Evolutionary conservation across 768 basidiomycete genomes (phyloP).

Genomic region (Psilocybe tampanensis): DNA sequence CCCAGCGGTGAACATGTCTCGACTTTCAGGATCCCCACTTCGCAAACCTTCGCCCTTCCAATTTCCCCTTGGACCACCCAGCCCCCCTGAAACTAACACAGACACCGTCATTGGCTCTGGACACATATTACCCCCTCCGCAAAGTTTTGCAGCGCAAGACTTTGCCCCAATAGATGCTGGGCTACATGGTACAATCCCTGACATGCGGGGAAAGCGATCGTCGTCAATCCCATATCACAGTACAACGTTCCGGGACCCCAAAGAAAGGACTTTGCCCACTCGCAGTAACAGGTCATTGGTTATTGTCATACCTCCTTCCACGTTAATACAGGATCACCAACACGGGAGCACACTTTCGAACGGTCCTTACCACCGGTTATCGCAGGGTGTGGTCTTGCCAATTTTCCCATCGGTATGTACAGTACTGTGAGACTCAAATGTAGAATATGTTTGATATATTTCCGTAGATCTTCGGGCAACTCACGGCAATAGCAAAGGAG

Average conservation of each 20-base stretch:
- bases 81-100: slow-evolving; percentile 44
- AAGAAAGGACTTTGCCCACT: slow-evolving; percentile 40
- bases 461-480: slow-evolving; percentile 71
- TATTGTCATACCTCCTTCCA: slow-evolving; percentile 65
- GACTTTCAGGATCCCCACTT: slow-evolving; percentile 41
- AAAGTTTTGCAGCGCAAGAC: slow-evolving; percentile 12
- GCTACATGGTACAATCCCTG: slow-evolving; percentile 22
- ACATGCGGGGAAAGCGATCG: slow-evolving; percentile 38
- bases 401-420: slow-evolving; percentile 66
- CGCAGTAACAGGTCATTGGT: slow-evolving; percentile 57
- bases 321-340: slow-evolving; percentile 58
- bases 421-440: not conserved
- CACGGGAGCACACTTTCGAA: slow-evolving; percentile 59
- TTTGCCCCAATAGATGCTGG: slow-evolving; percentile 19
- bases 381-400: slow-evolving; percentile 75
- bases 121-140: slow-evolving; percentile 7
- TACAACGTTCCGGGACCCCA: slow-evolving; percentile 45
- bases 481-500: slow-evolving; percentile 78
- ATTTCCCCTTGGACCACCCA: slow-evolving; percentile 41
- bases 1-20: slow-evolving; percentile 35
- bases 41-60: slow-evolving; percentile 49
- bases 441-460: not conserved
- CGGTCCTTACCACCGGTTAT: slow-evolving; percentile 61
- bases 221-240: slow-evolving; percentile 60
- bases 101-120: slow-evolving; percentile 17